These are phyloP conservation scores for Candida suzukii DNA, from an alignment of 805 yeast genomes.

Conservation along the genomic window DNA sequence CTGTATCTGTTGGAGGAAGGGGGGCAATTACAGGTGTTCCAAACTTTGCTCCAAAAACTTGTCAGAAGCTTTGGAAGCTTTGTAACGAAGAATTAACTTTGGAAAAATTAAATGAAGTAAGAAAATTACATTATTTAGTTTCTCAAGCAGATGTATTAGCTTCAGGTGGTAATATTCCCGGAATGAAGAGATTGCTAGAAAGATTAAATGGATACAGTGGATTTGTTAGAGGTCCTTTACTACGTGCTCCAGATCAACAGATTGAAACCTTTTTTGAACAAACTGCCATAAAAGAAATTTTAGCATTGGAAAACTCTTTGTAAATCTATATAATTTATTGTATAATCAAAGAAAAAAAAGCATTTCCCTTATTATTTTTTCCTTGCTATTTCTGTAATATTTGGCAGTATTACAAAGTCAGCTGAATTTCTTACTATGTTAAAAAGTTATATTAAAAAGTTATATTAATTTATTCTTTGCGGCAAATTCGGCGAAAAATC, in stretches of 20 bases:
- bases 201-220: conserved; percentile 5
- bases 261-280: background rate
- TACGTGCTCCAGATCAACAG: conserved; percentile 2
- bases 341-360: background rate
- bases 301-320: conserved; percentile 5
- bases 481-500: too few relatives aligned
- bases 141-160: conserved; percentile 11
- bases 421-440: too few relatives aligned
- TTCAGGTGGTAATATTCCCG: conserved; percentile 11
- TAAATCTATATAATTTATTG: background rate
- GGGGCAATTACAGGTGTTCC: conserved; percentile 14
- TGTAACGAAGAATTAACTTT: conserved; percentile 4
- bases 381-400: too few relatives aligned
- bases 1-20: conserved; percentile 8
- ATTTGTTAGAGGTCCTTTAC: conserved; percentile 9
- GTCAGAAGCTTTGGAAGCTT: conserved; percentile 8
- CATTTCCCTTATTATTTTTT: too few relatives aligned
- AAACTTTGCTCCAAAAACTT: conserved; percentile 13
- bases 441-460: too few relatives aligned
- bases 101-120: conserved; percentile 4
- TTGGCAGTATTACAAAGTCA: too few relatives aligned
- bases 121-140: conserved; percentile 6
- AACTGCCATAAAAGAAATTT: conserved; percentile 5
- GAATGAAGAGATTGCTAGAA: conserved; percentile 9
- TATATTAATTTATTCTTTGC: too few relatives aligned